Evolutionary conservation across 2,329 filamentous ascomycete species (phyloP).

Genomic region (Aspergillus pseudoglaucus): DNA sequence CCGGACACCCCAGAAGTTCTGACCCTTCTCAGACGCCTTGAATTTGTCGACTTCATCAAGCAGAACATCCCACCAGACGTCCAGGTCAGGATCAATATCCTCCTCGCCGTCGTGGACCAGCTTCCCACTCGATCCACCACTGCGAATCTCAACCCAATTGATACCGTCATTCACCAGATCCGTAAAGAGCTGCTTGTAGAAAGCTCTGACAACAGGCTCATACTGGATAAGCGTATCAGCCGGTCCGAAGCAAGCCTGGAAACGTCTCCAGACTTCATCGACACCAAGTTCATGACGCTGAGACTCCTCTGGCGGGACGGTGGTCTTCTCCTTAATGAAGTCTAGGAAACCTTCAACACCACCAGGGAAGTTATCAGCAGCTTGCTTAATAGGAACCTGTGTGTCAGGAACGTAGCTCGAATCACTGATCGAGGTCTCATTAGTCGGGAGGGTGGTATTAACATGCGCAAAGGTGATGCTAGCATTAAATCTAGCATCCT

Average conservation of each 20-base stretch:
- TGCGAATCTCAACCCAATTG: constrained; percentile 72
- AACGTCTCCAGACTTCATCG: constrained; percentile 78
- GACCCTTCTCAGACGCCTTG: constrained; percentile 60
- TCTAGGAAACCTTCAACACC: constrained; percentile 64
- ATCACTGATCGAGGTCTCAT: constrained; percentile 54
- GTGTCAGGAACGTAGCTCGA: constrained; percentile 53
- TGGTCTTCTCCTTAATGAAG: constrained; percentile 67
- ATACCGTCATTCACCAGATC: constrained; percentile 70
- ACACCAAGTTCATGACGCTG: constrained; percentile 75
- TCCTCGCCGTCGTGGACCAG: constrained; percentile 57
- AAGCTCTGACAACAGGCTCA: constrained; percentile 75
- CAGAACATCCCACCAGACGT: constrained; percentile 60
- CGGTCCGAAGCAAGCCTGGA: constrained; percentile 65
- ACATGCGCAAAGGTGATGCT: constrained; percentile 57
- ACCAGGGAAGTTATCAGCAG: constrained; percentile 65
- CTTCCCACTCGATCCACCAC: constrained; percentile 66
- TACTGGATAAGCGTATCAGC: constrained; percentile 70
- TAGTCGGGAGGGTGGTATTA: constrained; percentile 37
- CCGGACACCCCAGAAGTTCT: constrained; percentile 72
- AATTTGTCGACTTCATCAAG: constrained; percentile 71
- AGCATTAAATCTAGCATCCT: constrained; percentile 47
- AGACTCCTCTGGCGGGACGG: constrained; percentile 64
- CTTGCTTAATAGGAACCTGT: constrained; percentile 51
- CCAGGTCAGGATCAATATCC: constrained; percentile 58
- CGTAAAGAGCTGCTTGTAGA: constrained; percentile 62